Evolutionary conservation across 108 stramenopile species (phyloP).

Genomic region (Skeletonema potamos): DNA sequence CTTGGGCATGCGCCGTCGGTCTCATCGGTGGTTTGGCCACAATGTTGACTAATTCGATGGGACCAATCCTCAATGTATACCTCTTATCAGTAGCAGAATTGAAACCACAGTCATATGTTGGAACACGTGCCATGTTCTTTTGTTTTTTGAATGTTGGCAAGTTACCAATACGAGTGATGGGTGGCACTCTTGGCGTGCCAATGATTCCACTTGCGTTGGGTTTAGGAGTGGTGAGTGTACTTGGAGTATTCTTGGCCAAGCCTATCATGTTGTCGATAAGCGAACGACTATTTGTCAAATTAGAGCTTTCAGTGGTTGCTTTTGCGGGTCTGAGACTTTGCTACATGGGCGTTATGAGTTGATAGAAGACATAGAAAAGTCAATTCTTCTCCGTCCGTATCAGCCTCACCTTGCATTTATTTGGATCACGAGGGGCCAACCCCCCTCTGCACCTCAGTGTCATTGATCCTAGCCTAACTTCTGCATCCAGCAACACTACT

Average conservation of each 20-base stretch:
- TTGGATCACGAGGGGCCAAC: no score
- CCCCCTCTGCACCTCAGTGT: no score
- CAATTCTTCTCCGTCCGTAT: no score
- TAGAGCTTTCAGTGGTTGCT: conserved; percentile 54
- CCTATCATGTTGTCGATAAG: conserved; percentile 59
- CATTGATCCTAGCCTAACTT: no score
- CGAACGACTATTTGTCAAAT: conserved; percentile 43
- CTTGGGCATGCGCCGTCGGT: conserved; percentile 50
- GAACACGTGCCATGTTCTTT: conserved; percentile 64
- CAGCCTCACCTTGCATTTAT: no score
- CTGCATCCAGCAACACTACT: no score
- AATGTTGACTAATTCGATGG: conserved; percentile 62
- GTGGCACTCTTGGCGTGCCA: conserved; percentile 45
- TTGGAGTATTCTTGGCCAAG: conserved; percentile 56
- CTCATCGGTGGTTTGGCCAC: conserved; percentile 51
- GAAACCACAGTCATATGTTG: conserved; percentile 52
- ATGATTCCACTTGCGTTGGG: conserved; percentile 46
- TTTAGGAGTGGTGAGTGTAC: conserved; percentile 39
- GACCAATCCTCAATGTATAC: conserved; percentile 59
- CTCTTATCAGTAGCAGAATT: conserved; percentile 49
- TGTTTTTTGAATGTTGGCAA: conserved; percentile 55
- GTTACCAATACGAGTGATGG: conserved; percentile 49
- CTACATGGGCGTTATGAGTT: conserved; percentile 34
- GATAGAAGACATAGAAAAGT: neutral
- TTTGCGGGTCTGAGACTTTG: conserved; percentile 55